These are phyloP conservation scores for Elsinoe necatrix DNA, from an alignment of 2,329 filamentous ascomycete species.

Conservation along the genomic window DNA sequence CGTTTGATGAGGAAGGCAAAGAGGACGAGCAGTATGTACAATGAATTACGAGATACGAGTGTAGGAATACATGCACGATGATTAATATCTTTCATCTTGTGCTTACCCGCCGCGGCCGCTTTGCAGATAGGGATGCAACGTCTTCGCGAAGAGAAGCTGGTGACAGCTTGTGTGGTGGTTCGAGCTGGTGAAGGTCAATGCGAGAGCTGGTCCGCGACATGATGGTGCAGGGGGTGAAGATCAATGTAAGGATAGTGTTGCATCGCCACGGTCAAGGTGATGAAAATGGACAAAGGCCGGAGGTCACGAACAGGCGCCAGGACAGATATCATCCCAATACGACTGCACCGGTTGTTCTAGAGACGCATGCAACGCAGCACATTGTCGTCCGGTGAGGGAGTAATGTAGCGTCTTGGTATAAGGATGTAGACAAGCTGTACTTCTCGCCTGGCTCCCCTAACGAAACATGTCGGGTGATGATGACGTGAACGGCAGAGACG, in stretches of 20 bases:
- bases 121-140: too few relatives aligned
- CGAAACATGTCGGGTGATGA: too few relatives aligned
- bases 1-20: neutral
- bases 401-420: neutral
- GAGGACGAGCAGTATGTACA: neutral
- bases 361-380: neutral
- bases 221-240: too few relatives aligned
- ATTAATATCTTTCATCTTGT: neutral
- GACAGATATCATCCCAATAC: neutral
- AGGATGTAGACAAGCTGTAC: neutral
- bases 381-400: neutral
- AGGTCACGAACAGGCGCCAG: too few relatives aligned
- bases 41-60: slow-evolving; percentile 1
- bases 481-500: neutral
- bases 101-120: too few relatives aligned
- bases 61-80: neutral
- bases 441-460: neutral
- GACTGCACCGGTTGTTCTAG: neutral
- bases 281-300: too few relatives aligned
- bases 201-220: too few relatives aligned
- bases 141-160: too few relatives aligned
- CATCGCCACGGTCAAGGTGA: too few relatives aligned
- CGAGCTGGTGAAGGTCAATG: too few relatives aligned
- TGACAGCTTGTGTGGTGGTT: too few relatives aligned
- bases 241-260: too few relatives aligned